These are phyloP conservation scores for Sporobolomyces phaffii DNA, from an alignment of 768 basidiomycete species.

Conservation along the genomic window DNA sequence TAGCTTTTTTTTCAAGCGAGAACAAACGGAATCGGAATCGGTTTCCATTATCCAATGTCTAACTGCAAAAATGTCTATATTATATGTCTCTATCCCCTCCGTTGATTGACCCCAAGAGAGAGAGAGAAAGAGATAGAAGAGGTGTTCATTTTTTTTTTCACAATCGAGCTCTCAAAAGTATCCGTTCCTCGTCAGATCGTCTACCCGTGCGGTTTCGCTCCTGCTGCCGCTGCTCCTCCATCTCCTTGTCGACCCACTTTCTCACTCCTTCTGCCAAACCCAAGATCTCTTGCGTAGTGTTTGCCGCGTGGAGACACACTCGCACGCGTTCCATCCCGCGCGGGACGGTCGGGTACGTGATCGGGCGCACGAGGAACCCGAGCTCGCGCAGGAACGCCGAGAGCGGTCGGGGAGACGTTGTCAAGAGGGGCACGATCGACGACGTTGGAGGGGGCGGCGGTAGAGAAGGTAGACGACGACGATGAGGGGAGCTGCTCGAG, in stretches of 20 bases:
- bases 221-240: background rate
- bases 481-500: background rate
- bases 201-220: background rate
- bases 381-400: conserved; percentile 57
- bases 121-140: too few relatives aligned
- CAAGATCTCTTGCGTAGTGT: conserved; percentile 61
- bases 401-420: conserved; percentile 66
- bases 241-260: background rate
- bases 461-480: too few relatives aligned
- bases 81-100: background rate
- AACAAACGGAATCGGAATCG: too few relatives aligned
- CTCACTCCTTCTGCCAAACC: conserved; percentile 53
- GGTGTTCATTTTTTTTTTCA: too few relatives aligned
- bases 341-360: conserved; percentile 71
- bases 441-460: conserved; percentile 47
- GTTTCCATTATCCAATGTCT: too few relatives aligned
- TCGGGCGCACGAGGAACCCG: conserved; percentile 48
- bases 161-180: too few relatives aligned
- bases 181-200: too few relatives aligned
- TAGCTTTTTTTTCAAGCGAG: too few relatives aligned
- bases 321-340: conserved; percentile 76
- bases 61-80: background rate
- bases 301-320: conserved; percentile 79
- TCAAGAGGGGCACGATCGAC: conserved; percentile 81
- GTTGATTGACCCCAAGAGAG: too few relatives aligned